Conservation (phyloP, 176 grass and related monocot species). For the Musa troglodytarum region DNA sequence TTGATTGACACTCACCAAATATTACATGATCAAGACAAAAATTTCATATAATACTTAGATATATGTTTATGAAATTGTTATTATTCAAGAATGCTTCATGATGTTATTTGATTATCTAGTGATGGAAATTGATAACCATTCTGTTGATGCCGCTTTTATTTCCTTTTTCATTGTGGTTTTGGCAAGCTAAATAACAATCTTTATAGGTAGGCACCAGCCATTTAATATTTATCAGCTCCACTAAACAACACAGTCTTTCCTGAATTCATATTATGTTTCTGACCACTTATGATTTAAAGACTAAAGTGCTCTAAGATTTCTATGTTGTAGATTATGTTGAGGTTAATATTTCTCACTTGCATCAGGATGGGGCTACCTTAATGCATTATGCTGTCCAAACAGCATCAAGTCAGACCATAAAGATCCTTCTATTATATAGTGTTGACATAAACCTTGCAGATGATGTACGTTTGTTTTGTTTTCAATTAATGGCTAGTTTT, state of each 20-base stretch:
- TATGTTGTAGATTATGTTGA: background rate
- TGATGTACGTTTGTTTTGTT: constrained; percentile 41
- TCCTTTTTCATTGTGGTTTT: background rate
- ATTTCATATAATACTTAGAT: too few species aligned
- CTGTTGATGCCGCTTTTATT: background rate
- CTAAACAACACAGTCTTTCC: too few species aligned
- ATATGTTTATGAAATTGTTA: background rate
- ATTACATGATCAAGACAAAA: too few species aligned
- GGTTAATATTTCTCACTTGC: constrained; percentile 21
- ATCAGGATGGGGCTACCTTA: constrained; percentile 84
- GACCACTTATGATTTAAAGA: too few species aligned
- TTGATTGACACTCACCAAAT: too few species aligned
- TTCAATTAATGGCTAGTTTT: background rate
- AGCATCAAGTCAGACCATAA: constrained; percentile 72
- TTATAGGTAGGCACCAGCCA: too few species aligned
- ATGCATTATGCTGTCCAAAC: constrained; percentile 90
- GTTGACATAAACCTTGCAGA: constrained; percentile 79
- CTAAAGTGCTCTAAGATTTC: background rate
- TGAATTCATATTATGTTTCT: too few species aligned
- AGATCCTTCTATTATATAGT: constrained; percentile 78
- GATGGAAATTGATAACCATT: background rate
- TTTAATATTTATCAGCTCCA: too few species aligned
- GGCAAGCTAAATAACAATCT: too few species aligned
- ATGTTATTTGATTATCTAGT: background rate
- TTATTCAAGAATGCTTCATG: background rate